phyloP scores from a whole-genome alignment of 495 filamentous ascomycete species.

The Achaetomiella virescens region DNA sequence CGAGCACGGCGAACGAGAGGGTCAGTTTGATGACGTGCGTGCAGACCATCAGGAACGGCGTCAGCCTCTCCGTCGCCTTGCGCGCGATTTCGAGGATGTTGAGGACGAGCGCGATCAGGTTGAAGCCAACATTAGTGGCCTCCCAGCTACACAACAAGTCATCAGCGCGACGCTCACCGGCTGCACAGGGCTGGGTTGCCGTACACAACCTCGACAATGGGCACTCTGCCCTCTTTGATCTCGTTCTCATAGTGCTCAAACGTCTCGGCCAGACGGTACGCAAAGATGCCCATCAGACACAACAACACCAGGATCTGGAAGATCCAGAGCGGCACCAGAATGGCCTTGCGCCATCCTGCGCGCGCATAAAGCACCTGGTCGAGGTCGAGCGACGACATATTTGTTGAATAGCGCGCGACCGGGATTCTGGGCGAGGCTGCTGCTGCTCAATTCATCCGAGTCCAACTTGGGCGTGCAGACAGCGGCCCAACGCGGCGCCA shows the following conservation, averaged over 20 bases:
- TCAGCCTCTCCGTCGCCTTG: slow-evolving; percentile 38
- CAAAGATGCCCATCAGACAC: slow-evolving; percentile 42
- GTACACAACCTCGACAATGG: slow-evolving; percentile 44
- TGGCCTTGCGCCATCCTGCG: slow-evolving; percentile 36
- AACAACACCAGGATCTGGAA: slow-evolving; percentile 35
- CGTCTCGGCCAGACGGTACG: slow-evolving; percentile 41
- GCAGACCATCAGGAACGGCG: slow-evolving; percentile 40
- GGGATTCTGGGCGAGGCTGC: neutral
- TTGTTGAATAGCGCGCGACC: neutral
- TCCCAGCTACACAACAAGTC: slow-evolving; percentile 35
- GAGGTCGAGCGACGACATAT: slow-evolving; percentile 27
- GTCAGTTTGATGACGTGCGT: slow-evolving; percentile 40
- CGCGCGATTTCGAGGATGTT: slow-evolving; percentile 37
- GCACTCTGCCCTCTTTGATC: slow-evolving; percentile 28
- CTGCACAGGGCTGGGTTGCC: slow-evolving; percentile 12
- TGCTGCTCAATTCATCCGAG: neutral
- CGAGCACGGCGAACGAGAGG: slow-evolving; percentile 36
- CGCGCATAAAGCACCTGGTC: slow-evolving; percentile 40
- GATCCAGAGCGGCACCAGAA: slow-evolving; percentile 38
- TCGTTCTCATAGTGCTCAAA: slow-evolving; percentile 34
- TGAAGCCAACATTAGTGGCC: slow-evolving; percentile 38
- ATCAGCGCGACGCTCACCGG: neutral
- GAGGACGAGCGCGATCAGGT: slow-evolving; percentile 35
- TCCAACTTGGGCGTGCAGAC: neutral
- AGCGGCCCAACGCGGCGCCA: neutral